Base-by-base conservation (phyloP, 306 rosid species). In the Fagus sylvatica region DNA sequence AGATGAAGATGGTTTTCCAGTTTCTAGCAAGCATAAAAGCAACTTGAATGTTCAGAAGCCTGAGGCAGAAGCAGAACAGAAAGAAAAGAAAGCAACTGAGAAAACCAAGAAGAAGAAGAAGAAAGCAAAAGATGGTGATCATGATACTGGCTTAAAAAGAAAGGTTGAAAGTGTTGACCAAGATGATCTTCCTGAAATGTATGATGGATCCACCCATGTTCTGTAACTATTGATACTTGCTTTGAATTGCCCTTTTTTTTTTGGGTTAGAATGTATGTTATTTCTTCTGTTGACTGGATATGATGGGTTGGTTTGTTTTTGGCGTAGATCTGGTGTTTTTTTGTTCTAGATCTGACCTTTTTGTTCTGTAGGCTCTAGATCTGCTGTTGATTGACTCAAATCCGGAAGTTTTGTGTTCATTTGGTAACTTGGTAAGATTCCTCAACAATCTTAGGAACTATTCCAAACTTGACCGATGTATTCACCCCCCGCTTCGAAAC, bases 1-100 rank as follows among this genome's bases (percentile, higher is more conserved):
- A 85, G 93, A 89, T 75, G 97, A 91, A 78, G 99, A 93, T 76
- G 98, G 99, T 42, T 96, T 96, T 87, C 99, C 98, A 54, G 76
- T 92, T 81, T 84, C 91, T 70, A 39, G 79, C 32, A 54, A 84
- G 16, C 66, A 79, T 65, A 87, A 89, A 81, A 75, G 70, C 75
- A 83, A 80, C 72, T 74, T 73, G 16, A 81, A 77, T 43, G 59
- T 76, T 73, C 84, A 73, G 81, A 87, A 85, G 72, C 74, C 53
- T 51, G 86, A 83, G 71, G 73, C 70, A 64, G 82, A 84, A 75
- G 80, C 73, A 4, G 87, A 89, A 56, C 77, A 74, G 43, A 53
- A 71, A 9, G 75, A 19, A 34, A 81, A 67, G 69, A 87, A 75
- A 73, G 53, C 55, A 62, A 74, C 77, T 61, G 87, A 67, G 77